Conservation (phyloP, 352 stramenopile genomes). For the Pythium dissimile region DNA sequence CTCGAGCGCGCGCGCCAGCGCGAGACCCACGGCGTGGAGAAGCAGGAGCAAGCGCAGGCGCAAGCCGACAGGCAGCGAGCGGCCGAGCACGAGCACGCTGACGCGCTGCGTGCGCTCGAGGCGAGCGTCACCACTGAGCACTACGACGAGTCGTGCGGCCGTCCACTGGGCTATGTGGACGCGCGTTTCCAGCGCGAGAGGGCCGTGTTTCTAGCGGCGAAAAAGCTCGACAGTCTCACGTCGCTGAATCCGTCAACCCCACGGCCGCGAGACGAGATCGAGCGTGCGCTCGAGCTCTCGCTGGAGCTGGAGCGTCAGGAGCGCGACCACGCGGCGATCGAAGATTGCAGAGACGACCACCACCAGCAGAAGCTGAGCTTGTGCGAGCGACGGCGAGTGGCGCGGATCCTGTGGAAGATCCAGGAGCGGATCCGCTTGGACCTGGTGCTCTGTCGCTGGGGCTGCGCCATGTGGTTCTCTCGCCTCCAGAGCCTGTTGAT, state of each 20-base stretch:
- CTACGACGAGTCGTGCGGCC: slow-evolving; percentile 31
- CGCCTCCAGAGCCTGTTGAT: slow-evolving; percentile 34
- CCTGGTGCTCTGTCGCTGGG: slow-evolving; percentile 50
- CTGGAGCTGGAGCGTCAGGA: slow-evolving; percentile 47
- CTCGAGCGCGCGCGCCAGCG: slow-evolving; percentile 43
- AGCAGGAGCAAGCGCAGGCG: slow-evolving; percentile 22
- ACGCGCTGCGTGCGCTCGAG: slow-evolving; percentile 44
- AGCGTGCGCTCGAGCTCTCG: slow-evolving; percentile 33
- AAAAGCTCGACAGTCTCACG: slow-evolving; percentile 32
- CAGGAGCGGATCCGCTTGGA: slow-evolving; percentile 33
- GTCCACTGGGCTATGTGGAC: slow-evolving; percentile 53
- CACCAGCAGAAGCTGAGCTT: slow-evolving; percentile 11
- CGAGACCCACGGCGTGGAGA: slow-evolving; percentile 26
- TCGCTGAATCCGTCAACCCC: slow-evolving; percentile 32
- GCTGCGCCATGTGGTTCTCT: slow-evolving; percentile 53
- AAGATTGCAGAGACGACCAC: slow-evolving; percentile 44
- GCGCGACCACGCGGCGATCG: slow-evolving; percentile 36
- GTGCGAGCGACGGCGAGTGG: slow-evolving; percentile 52
- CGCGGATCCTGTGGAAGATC: slow-evolving; percentile 43
- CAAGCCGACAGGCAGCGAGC: slow-evolving; percentile 12
- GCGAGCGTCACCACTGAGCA: slow-evolving; percentile 55
- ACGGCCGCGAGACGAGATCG: slow-evolving; percentile 38
- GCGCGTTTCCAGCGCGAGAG: slow-evolving; percentile 55
- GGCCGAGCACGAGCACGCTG: slow-evolving; percentile 25
- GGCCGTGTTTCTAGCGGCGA: slow-evolving; percentile 44